Conservation (phyloP, 2,329 filamentous ascomycete genomes). For the Colletotrichum sp. region DNA sequence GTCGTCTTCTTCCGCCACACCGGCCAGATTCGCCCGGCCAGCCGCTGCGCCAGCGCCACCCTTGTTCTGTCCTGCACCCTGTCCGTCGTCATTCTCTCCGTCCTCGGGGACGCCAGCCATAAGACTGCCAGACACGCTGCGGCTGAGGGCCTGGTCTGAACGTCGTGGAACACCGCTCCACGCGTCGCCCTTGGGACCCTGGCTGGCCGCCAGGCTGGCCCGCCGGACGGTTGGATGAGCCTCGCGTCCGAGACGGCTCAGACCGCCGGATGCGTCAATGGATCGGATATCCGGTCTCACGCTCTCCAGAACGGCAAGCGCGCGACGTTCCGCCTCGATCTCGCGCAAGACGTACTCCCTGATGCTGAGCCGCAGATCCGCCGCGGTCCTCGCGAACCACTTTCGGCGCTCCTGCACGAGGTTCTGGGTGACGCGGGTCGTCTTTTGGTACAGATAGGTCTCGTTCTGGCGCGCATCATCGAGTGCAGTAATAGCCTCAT, state of each 20-base stretch:
- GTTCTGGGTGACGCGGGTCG: constrained; percentile 86
- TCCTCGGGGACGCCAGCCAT: constrained; percentile 70
- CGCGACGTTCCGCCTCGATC: constrained; percentile 93
- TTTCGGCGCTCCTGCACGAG: constrained; percentile 85
- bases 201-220: constrained; percentile 80
- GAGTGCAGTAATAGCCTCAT: constrained; percentile 91
- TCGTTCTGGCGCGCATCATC: constrained; percentile 88
- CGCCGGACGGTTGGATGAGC: constrained; percentile 78
- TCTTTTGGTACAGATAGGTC: constrained; percentile 82
- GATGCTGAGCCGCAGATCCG: constrained; percentile 83
- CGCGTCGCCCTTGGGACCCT: constrained; percentile 96
- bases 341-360: constrained; percentile 93
- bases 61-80: constrained; percentile 36
- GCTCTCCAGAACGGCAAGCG: constrained; percentile 89
- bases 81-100: constrained; percentile 51
- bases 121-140: constrained; percentile 78
- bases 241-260: constrained; percentile 89
- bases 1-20: constrained; percentile 79
- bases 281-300: constrained; percentile 91
- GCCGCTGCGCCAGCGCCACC: constrained; percentile 39
- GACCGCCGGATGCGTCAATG: constrained; percentile 88
- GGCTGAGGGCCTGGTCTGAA: constrained; percentile 72
- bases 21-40: constrained; percentile 57
- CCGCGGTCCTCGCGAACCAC: constrained; percentile 87
- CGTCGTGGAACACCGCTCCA: constrained; percentile 94